phyloP scores from a whole-genome alignment of 1,139 yeast species.

The Pichia norvegensis region DNA sequence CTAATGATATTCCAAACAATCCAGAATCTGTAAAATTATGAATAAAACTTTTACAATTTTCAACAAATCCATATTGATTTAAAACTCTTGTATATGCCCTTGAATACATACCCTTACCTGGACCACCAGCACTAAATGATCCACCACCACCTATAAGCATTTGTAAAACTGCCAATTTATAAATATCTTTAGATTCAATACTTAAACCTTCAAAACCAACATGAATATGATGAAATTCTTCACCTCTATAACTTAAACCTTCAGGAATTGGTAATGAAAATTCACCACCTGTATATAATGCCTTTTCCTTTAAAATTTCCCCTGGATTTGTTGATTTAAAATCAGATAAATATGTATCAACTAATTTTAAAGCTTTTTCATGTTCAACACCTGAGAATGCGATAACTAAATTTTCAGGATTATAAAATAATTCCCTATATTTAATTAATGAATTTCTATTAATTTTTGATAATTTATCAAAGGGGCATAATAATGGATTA shows the following conservation, averaged over 20 bases:
- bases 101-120: constrained; percentile 99
- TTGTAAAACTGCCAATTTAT: constrained; percentile 85
- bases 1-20: constrained; percentile 78
- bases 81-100: constrained; percentile 85
- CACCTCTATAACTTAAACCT: constrained; percentile 53
- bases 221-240: constrained; percentile 80
- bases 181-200: constrained; percentile 76
- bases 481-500: constrained; percentile 76
- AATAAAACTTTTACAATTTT: constrained; percentile 80
- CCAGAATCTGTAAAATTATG: constrained; percentile 91
- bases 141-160: constrained; percentile 97
- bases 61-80: constrained; percentile 87
- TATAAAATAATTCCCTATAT: constrained; percentile 62
- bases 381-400: constrained; percentile 86
- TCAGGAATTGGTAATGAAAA: constrained; percentile 64
- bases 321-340: constrained; percentile 32
- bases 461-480: constrained; percentile 53
- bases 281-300: constrained; percentile 76
- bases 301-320: constrained; percentile 36
- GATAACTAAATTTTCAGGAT: constrained; percentile 76
- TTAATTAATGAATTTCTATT: constrained; percentile 45
- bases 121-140: constrained; percentile 97
- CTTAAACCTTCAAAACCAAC: constrained; percentile 87
- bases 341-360: constrained; percentile 56
- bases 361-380: constrained; percentile 57